Conservation (phyloP, 1,284 basidiomycete species). For the Marasmius sp. region DNA sequence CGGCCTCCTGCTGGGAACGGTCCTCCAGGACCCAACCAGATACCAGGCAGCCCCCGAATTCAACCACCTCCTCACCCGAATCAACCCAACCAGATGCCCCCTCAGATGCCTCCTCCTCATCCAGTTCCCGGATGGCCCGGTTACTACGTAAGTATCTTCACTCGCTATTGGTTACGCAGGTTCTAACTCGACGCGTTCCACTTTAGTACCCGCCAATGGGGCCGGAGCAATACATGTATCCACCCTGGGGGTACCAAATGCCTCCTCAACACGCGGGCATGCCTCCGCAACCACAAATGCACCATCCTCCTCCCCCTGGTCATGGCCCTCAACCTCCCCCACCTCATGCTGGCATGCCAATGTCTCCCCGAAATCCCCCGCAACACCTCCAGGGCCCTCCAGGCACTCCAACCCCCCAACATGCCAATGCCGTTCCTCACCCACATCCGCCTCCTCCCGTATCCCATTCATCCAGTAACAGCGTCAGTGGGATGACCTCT, state of each 20-base stretch:
- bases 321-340: conserved; percentile 13
- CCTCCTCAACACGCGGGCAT: conserved; percentile 21
- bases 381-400: conserved; percentile 51
- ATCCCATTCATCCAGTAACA: conserved; percentile 47
- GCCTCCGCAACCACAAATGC: conserved; percentile 28
- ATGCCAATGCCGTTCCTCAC: conserved; percentile 52
- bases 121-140: conserved; percentile 31
- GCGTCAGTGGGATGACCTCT: conserved; percentile 51
- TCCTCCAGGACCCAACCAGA: conserved; percentile 44
- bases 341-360: conserved; percentile 44
- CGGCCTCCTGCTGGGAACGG: conserved; percentile 55
- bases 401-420: conserved; percentile 63
- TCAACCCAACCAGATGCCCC: conserved; percentile 45
- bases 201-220: conserved; percentile 22
- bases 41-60: conserved; percentile 64
- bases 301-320: conserved; percentile 38
- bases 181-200: neutral
- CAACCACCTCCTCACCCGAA: conserved; percentile 47
- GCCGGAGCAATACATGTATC: conserved; percentile 20
- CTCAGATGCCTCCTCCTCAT: conserved; percentile 38
- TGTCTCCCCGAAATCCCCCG: conserved; percentile 66
- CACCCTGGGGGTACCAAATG: conserved; percentile 24
- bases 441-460: conserved; percentile 51
- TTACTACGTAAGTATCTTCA: conserved; percentile 40
- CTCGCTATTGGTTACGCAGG: neutral